Evolutionary conservation across 2,329 filamentous ascomycete species (phyloP), one percentile per base, ranked within the genome.

Genomic region (Trichoderma cornu-damae): DNA sequence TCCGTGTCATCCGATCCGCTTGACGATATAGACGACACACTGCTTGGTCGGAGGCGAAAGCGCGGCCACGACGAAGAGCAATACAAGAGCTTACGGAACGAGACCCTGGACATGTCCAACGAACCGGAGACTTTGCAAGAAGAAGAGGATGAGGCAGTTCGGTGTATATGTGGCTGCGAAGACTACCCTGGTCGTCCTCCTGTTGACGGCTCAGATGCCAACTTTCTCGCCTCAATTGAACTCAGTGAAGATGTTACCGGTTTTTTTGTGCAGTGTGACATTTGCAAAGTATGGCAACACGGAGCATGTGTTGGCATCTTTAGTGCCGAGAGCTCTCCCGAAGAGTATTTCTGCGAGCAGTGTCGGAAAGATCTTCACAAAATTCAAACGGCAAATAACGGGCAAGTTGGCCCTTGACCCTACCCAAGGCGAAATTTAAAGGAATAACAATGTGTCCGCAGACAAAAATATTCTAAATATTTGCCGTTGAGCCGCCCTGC

Each of bases 271-370:
- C 93, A 97, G 77, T 99, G 94, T 81, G 94, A 97, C 74, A 80
- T 89, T 62, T 99, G 94, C 79, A 95, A 96, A 71, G 94, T 97
- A 62, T 99, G 93, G 94, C 94, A 99, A 72, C 94, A 99, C 71
- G 94, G 94, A 67, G 93, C 92, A 60, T 99, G 94, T 69, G 93
- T 99, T 59, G 93, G 94, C 60, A 96, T 99, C 68, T 91, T 96
- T 77, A 94, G 94, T 64, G 93, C 96, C 73, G 87, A 89, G 64
- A 87, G 88, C 70, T 93, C 90, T 63, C 94, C 94, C 8, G 93
- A 97, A 55, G 92, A 97, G 72, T 99, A 99, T 76, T 99, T 94
- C 70, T 99, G 94, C 75, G 94, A 99, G 75, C 83, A 90, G 72
- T 99, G 94, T 75, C 86, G 89, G 63, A 91, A 91, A 69, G 91